These are phyloP conservation scores for Neurospora sp. DNA, from an alignment of 495 filamentous ascomycete species.

Conservation along the genomic window DNA sequence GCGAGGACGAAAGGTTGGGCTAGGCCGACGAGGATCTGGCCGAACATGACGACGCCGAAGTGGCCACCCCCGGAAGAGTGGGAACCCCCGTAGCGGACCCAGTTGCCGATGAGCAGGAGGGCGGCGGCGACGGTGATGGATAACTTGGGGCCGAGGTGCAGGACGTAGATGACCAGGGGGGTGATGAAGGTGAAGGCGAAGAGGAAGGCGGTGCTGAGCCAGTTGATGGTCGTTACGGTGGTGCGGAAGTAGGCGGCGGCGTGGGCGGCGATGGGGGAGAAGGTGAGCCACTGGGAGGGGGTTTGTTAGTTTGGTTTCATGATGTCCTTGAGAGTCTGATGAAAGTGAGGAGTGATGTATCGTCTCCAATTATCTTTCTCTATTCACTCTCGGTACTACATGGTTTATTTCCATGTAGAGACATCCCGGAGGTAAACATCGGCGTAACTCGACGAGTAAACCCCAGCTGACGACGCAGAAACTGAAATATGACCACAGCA, in stretches of 20 bases:
- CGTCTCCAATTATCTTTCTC: no score
- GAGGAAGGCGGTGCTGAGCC: slow-evolving; percentile 77
- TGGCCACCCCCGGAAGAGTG: slow-evolving; percentile 32
- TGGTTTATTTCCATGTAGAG: no score
- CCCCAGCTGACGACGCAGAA: not conserved
- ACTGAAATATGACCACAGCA: not conserved
- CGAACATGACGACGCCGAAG: slow-evolving; percentile 79
- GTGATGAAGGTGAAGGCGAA: slow-evolving; percentile 70
- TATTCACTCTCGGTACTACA: no score
- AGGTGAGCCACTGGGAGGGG: slow-evolving; percentile 74
- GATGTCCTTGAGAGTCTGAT: not conserved
- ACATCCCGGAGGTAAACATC: not conserved
- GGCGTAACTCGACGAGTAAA: not conserved
- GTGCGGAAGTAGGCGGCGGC: slow-evolving; percentile 67
- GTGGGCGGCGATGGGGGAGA: slow-evolving; percentile 70
- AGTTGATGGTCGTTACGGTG: slow-evolving; percentile 73
- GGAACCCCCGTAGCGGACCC: slow-evolving; percentile 83
- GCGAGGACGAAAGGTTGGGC: slow-evolving; percentile 88
- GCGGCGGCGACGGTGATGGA: slow-evolving; percentile 64
- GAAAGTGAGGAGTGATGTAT: not conserved
- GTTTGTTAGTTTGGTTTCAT: slow-evolving; percentile 1
- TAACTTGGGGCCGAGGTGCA: slow-evolving; percentile 70
- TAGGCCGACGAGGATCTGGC: slow-evolving; percentile 85
- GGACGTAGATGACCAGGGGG: slow-evolving; percentile 64
- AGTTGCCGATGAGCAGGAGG: slow-evolving; percentile 74